These are phyloP conservation scores for Buddleja alternifolia DNA, from an alignment of 257 asterid genomes.

Conservation along the genomic window DNA sequence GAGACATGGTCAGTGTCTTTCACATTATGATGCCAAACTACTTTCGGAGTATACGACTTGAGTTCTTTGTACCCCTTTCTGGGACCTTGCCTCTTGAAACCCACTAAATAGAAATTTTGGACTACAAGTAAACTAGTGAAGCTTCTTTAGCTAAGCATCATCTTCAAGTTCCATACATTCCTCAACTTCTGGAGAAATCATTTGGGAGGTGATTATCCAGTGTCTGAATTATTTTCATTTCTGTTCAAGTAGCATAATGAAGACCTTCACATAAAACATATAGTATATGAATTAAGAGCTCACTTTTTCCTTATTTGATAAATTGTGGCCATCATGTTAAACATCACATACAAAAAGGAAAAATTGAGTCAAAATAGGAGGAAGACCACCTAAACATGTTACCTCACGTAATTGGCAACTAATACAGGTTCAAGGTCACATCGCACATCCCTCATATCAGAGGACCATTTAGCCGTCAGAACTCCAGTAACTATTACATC, in stretches of 20 bases:
- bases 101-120: not conserved
- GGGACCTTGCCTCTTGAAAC: not conserved
- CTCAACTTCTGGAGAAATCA: not conserved
- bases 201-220: not conserved
- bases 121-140: not conserved
- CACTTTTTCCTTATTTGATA: not conserved
- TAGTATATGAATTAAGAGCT: not conserved
- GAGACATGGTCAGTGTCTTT: too few species aligned
- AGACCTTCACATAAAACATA: conserved; percentile 13
- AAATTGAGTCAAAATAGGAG: conserved; percentile 1
- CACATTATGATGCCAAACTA: too few species aligned
- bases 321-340: conserved; percentile 8
- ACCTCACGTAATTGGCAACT: conserved; percentile 90
- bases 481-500: conserved; percentile 93
- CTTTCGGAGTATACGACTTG: too few species aligned
- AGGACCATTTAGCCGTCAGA: conserved; percentile 89
- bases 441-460: conserved; percentile 83
- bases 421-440: conserved; percentile 97
- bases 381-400: conserved; percentile 25
- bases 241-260: conserved; percentile 7
- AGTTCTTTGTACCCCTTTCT: not conserved
- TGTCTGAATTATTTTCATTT: not conserved
- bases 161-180: not conserved
- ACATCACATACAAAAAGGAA: conserved; percentile 4
- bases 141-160: not conserved